Conservation (phyloP, 768 basidiomycete species). For the Boletus bicolor region DNA sequence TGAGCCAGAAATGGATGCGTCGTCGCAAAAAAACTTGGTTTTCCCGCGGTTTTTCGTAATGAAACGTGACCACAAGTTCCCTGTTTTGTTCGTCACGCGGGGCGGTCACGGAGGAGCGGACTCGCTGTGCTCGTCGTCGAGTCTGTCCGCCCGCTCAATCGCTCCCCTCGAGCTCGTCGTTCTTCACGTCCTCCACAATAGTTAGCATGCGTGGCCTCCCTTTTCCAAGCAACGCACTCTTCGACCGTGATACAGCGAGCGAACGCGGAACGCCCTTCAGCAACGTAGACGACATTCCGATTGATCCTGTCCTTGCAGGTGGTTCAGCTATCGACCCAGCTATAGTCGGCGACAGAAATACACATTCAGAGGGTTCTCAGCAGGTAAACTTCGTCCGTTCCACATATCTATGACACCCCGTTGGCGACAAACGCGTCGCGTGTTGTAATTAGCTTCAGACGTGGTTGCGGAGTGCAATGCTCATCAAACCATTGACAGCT, state of each 20-base stretch:
- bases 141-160: constrained; percentile 23
- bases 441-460: constrained; percentile 41
- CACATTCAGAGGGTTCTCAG: constrained; percentile 10
- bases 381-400: constrained; percentile 39
- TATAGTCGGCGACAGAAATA: constrained; percentile 34
- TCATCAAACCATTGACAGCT: constrained; percentile 23
- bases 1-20: constrained; percentile 7
- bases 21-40: not conserved
- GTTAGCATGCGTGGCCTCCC: constrained; percentile 57
- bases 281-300: constrained; percentile 66
- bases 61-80: constrained; percentile 29
- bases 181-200: constrained; percentile 7
- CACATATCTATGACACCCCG: constrained; percentile 14
- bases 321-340: constrained; percentile 50
- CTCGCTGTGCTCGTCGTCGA: constrained; percentile 40
- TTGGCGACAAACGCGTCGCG: constrained; percentile 65
- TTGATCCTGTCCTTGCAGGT: constrained; percentile 71
- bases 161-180: constrained; percentile 16
- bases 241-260: constrained; percentile 54
- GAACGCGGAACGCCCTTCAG: constrained; percentile 58
- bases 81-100: constrained; percentile 28
- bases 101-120: constrained; percentile 28
- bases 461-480: constrained; percentile 18
- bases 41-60: constrained; percentile 7
- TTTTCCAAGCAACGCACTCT: constrained; percentile 41